These are phyloP conservation scores for Backusella sp. DNA, from an alignment of 192 early-diverging fungal species.

Conservation along the genomic window DNA sequence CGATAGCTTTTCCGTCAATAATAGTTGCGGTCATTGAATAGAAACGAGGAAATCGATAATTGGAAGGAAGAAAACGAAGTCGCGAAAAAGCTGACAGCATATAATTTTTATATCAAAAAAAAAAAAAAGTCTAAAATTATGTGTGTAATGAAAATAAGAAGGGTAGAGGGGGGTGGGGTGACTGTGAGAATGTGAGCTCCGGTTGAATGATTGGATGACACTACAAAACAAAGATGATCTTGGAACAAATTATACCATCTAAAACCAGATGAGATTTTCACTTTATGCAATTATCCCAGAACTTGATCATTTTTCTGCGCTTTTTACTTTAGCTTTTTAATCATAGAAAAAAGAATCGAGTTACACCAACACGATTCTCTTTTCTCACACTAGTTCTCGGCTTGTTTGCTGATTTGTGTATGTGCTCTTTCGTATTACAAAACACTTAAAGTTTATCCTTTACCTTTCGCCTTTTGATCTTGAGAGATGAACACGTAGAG, in stretches of 20 bases:
- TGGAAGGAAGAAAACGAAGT: constrained; percentile 4
- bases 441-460: too few species aligned
- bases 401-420: background rate
- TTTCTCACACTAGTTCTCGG: background rate
- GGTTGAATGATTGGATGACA: background rate
- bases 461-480: too few species aligned
- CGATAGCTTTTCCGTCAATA: constrained; percentile 80
- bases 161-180: background rate
- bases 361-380: background rate
- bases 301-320: background rate
- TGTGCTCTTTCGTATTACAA: too few species aligned
- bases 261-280: background rate
- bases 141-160: background rate
- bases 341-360: background rate
- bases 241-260: background rate
- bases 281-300: background rate
- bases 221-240: background rate
- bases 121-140: background rate
- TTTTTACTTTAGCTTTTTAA: background rate
- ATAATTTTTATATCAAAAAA: background rate
- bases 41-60: background rate
- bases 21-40: constrained; percentile 49
- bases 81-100: constrained; percentile 15
- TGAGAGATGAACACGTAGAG: too few species aligned
- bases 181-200: background rate